phyloP scores from a whole-genome alignment of 1,284 basidiomycete species.

The Austroboletus novae-zelandiae region DNA sequence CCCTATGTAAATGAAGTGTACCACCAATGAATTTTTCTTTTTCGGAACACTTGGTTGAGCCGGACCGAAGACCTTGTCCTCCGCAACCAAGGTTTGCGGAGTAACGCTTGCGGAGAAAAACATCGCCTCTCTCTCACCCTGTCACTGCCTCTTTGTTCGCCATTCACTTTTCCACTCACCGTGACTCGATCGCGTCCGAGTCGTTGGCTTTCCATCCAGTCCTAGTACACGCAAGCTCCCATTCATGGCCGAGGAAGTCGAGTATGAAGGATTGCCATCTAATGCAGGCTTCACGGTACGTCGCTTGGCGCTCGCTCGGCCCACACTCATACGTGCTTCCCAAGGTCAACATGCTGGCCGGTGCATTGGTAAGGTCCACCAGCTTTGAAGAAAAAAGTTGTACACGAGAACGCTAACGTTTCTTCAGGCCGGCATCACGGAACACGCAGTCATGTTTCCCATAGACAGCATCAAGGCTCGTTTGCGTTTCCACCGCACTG shows the following conservation, averaged over 20 bases:
- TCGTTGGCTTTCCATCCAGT: conserved; percentile 2
- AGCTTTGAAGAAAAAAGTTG: neutral
- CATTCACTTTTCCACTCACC: conserved; percentile 3
- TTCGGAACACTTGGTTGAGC: neutral
- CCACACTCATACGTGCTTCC: conserved; percentile 1
- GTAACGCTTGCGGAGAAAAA: conserved; percentile 9
- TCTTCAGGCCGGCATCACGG: conserved; percentile 91
- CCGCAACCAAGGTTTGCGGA: neutral
- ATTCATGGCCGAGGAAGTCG: conserved; percentile 60
- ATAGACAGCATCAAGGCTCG: conserved; percentile 96
- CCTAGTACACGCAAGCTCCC: conserved; percentile 3
- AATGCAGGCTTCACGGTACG: conserved; percentile 73
- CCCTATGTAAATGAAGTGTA: conserved; percentile 2
- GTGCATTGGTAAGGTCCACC: conserved; percentile 74
- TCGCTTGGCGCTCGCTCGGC: neutral
- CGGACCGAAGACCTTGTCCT: neutral
- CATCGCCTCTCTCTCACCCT: conserved; percentile 3
- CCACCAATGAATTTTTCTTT: neutral
- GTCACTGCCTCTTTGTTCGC: neutral
- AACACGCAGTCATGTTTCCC: conserved; percentile 99
- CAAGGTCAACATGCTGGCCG: conserved; percentile 97
- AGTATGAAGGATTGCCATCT: conserved; percentile 75
- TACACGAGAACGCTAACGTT: neutral
- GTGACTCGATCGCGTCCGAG: neutral
- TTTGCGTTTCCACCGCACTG: conserved; percentile 5